Evolutionary conservation across 140 eudicot genomes (phyloP), one percentile per base, ranked within the genome.

Genomic region (Ambrosia hybrid): DNA sequence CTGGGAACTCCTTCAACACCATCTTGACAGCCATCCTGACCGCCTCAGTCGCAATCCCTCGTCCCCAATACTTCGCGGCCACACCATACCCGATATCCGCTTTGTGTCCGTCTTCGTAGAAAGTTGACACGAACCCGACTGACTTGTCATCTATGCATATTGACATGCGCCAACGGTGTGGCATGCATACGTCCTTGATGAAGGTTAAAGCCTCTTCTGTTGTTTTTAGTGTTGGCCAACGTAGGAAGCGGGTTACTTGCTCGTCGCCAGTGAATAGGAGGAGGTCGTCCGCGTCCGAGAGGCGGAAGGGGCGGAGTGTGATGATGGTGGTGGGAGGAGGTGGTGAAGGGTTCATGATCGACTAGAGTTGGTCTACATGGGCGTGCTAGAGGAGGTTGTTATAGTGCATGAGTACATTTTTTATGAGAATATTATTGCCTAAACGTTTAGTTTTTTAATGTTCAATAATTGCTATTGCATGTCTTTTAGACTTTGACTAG

Each of bases 141-240:
- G 81, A 57, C 0, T 71, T 82, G 60, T 78, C 85, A 3, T 77
- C 56, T 21, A 86, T 15, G 84, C 88, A 83, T 53, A 80, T 83
- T 4, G 86, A 59, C 21, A 77, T 73, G 4, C 75, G 75, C 87
- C 85, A 85, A 6, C 81, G 81, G 52, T 85, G 87, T 3, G 87
- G 85, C 14, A 76, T 73, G 74, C 78, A 74, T 5, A 73, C 72
- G 0, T 85, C 78, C 17, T 74, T 74, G 71, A 84, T 80, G 85
- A 84, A 84, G 38, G 78, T 73, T 48, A 77, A 77, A 0, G 85
- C 83, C 43, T 80, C 79, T 0, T 73, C 83, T 77, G 12, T 73
- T 0, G 88, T 73, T 1, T 64, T 80, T 37, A 80, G 62, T 2
- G 83, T 80, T 56, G 80, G 68, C 88, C 83, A 80, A 6, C 78